A percentile compares a stretch with the other conserved stretches of the same genome.
Evolutionary conservation across 164 flowering plant species (phyloP).

Genomic region (Berberis thunbergii): DNA sequence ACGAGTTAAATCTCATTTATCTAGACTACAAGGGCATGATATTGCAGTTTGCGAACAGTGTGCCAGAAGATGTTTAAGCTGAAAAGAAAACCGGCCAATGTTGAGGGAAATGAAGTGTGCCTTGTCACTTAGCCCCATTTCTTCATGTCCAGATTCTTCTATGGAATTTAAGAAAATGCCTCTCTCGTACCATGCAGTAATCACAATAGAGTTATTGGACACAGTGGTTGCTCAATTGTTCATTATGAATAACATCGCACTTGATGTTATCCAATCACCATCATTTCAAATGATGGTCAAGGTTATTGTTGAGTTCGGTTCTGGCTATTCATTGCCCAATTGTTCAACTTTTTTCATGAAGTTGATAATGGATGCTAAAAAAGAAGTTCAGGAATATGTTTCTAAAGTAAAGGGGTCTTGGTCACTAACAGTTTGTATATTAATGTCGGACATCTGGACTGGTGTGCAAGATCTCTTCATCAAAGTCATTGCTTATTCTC

Average conservation of each 20-base stretch:
- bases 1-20: background rate
- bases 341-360: background rate
- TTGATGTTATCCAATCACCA: background rate
- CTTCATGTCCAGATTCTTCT: background rate
- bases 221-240: background rate
- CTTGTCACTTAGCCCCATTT: background rate
- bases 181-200: background rate
- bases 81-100: background rate
- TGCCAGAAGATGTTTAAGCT: background rate
- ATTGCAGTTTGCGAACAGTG: background rate
- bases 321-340: background rate
- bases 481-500: slow-evolving; percentile 1
- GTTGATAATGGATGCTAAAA: background rate
- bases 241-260: background rate
- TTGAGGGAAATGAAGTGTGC: background rate
- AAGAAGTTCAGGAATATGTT: background rate
- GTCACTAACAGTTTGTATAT: background rate
- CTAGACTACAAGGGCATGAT: background rate
- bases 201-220: background rate
- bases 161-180: background rate
- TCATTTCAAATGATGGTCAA: background rate
- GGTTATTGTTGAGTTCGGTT: background rate
- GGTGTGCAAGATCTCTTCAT: background rate
- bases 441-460: slow-evolving; percentile 3
- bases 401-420: background rate